phyloP scores from a whole-genome alignment of 306 rosid species.

The Castanea crenata region DNA sequence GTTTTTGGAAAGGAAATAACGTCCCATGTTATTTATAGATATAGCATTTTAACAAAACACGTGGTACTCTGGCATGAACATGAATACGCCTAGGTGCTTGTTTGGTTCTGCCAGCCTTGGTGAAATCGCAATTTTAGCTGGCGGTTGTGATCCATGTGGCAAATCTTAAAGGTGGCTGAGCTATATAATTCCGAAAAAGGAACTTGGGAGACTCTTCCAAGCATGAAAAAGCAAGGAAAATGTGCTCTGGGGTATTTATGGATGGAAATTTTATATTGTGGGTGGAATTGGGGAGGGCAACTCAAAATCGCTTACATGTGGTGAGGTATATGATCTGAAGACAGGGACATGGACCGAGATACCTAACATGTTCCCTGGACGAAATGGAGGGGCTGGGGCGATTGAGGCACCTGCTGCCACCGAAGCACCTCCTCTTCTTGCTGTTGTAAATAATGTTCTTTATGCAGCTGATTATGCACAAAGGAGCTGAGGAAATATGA shows the following conservation, averaged over 20 bases:
- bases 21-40: slow-evolving; percentile 47
- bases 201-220: slow-evolving; percentile 61
- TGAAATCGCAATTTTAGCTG: slow-evolving; percentile 67
- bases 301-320: slow-evolving; percentile 39
- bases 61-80: slow-evolving; percentile 52
- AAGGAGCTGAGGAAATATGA: slow-evolving; percentile 49
- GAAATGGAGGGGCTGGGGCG: slow-evolving; percentile 29
- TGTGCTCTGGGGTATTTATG: slow-evolving; percentile 66
- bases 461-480: slow-evolving; percentile 65
- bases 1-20: slow-evolving; percentile 66
- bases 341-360: slow-evolving; percentile 59
- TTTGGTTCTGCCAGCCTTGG: slow-evolving; percentile 75
- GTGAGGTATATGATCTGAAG: slow-evolving; percentile 64
- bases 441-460: slow-evolving; percentile 65
- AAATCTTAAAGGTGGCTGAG: slow-evolving; percentile 62
- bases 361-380: slow-evolving; percentile 58
- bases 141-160: slow-evolving; percentile 62
- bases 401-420: slow-evolving; percentile 22
- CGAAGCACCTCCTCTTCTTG: slow-evolving; percentile 83
- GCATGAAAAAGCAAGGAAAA: slow-evolving; percentile 60
- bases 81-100: slow-evolving; percentile 68
- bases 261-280: slow-evolving; percentile 62
- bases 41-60: slow-evolving; percentile 57
- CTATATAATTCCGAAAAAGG: slow-evolving; percentile 64
- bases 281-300: slow-evolving; percentile 57